Conservation (phyloP, 1,284 basidiomycete genomes). For the Ustilago tritici region DNA sequence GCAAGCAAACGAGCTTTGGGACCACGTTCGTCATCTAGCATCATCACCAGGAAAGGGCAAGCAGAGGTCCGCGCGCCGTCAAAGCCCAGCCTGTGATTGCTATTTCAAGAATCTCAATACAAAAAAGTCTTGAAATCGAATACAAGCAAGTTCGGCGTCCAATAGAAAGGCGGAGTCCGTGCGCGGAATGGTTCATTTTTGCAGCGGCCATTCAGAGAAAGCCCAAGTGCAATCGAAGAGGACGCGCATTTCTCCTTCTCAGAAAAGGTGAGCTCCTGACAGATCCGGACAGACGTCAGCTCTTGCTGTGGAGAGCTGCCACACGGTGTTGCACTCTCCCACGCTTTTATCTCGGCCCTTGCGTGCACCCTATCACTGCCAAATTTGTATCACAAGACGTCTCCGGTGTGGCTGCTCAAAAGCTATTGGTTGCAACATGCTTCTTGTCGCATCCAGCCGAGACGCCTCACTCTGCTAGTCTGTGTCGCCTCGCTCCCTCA, state of each 20-base stretch:
- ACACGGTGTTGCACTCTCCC: neutral
- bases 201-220: neutral
- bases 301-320: neutral
- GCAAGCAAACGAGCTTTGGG: neutral
- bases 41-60: conserved; percentile 1
- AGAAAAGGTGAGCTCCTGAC: conserved; percentile 5
- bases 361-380: neutral
- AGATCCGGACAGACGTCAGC: conserved; percentile 21
- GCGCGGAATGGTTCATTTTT: conserved; percentile 8
- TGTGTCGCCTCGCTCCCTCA: neutral
- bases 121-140: neutral
- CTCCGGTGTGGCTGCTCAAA: neutral
- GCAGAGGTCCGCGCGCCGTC: neutral
- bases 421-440: neutral
- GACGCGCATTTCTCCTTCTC: neutral
- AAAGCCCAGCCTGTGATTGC: neutral
- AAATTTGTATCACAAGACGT: neutral
- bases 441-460: neutral
- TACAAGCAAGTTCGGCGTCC: neutral
- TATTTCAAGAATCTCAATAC: neutral
- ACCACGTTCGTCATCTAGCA: conserved; percentile 19
- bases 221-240: conserved; percentile 1
- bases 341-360: neutral
- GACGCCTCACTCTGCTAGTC: neutral
- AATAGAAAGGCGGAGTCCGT: conserved; percentile 18